Evolutionary conservation across 129 eudicot genomes (phyloP).

Genomic region (Lonicera japonica): DNA sequence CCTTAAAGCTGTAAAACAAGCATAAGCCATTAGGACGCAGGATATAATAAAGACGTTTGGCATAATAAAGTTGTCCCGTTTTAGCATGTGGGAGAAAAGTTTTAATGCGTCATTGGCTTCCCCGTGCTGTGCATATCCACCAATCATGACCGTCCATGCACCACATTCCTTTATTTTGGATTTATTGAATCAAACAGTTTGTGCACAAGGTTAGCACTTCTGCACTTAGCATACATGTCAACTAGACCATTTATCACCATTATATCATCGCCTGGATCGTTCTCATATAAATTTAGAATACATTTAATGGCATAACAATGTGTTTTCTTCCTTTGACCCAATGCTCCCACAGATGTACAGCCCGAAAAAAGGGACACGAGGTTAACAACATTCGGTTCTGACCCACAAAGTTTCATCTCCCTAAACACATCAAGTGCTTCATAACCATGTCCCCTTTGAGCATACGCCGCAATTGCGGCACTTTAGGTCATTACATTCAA

Average conservation of each 20-base stretch:
- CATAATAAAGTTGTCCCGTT: constrained; percentile 16
- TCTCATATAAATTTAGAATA: constrained; percentile 30
- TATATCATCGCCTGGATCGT: constrained; percentile 46
- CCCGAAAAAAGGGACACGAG: constrained; percentile 66
- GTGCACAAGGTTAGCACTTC: constrained; percentile 31
- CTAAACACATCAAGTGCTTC: constrained; percentile 67
- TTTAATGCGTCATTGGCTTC: constrained; percentile 64
- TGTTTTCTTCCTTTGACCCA: constrained; percentile 61
- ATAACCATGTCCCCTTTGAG: constrained; percentile 62
- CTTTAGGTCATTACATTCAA: constrained; percentile 78
- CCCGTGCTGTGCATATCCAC: constrained; percentile 53
- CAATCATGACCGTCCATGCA: constrained; percentile 87
- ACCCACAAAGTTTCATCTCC: constrained; percentile 49
- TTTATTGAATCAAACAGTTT: constrained; percentile 43
- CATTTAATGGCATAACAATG: constrained; percentile 53
- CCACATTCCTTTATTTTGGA: constrained; percentile 45
- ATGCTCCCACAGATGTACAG: constrained; percentile 53
- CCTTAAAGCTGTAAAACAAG: constrained; percentile 58
- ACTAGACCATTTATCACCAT: constrained; percentile 76
- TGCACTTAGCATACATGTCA: constrained; percentile 91
- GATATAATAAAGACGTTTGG: constrained; percentile 80
- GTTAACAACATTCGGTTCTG: constrained; percentile 68
- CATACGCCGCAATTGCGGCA: constrained; percentile 74
- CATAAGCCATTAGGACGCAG: constrained; percentile 76
- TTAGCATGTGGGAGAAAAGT: constrained; percentile 52